These are phyloP conservation scores for Conringia planisiliqua DNA, from an alignment of 345 rosid genomes.

Conservation along the genomic window DNA sequence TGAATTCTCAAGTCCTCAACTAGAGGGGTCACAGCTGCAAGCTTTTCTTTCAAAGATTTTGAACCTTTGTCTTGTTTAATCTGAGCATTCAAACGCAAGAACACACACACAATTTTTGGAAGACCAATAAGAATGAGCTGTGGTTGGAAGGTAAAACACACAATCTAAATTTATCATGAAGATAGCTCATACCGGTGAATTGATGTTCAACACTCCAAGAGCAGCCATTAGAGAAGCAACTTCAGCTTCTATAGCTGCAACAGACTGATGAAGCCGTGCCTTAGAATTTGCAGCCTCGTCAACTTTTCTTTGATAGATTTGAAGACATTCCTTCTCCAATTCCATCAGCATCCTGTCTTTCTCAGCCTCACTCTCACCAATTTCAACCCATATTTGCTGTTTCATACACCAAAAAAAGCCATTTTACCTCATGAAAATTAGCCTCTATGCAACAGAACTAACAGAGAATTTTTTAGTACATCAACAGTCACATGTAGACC, in stretches of 20 bases:
- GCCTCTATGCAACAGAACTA: not conserved
- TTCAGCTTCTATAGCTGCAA: conserved; percentile 94
- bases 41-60: conserved; percentile 68
- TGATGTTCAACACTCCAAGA: conserved; percentile 71
- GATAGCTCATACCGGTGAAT: conserved; percentile 50
- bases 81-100: conserved; percentile 34
- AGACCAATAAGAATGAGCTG: not conserved
- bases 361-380: conserved; percentile 85
- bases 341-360: conserved; percentile 82
- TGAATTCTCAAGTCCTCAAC: conserved; percentile 72
- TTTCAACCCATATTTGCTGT: conserved; percentile 98
- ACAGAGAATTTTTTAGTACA: not conserved
- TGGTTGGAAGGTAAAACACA: not conserved
- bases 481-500: conserved; percentile 4
- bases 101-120: not conserved
- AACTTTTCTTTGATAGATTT: conserved; percentile 85
- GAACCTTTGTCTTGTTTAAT: conserved; percentile 51
- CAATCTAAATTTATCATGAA: not conserved
- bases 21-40: conserved; percentile 69
- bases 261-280: conserved; percentile 86
- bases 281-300: conserved; percentile 89
- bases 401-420: conserved; percentile 1
- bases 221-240: conserved; percentile 87
- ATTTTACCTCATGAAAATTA: conserved; percentile 1
- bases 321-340: conserved; percentile 87